Evolutionary conservation across 257 asterid species (phyloP).

Genomic region (Craterostigma plantagineum): DNA sequence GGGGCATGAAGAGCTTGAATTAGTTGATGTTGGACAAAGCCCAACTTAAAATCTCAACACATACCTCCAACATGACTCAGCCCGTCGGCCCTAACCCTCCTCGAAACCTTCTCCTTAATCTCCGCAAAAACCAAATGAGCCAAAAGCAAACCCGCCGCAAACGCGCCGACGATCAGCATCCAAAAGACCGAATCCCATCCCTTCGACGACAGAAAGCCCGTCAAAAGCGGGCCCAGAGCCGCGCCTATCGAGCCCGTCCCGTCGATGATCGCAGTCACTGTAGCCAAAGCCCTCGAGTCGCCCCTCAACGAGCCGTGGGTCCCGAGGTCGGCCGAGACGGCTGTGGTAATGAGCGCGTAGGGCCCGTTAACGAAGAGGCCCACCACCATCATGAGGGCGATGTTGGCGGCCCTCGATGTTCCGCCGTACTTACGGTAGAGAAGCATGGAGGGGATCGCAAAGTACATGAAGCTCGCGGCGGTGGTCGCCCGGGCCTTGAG

Average conservation of each 20-base stretch:
- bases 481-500: slow-evolving; percentile 68
- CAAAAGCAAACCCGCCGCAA: slow-evolving; percentile 51
- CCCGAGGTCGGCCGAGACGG: slow-evolving; percentile 80
- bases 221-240: slow-evolving; percentile 70
- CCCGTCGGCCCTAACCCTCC: slow-evolving; percentile 6
- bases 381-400: slow-evolving; percentile 52
- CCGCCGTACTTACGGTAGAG: slow-evolving; percentile 51
- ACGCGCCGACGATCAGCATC: slow-evolving; percentile 56
- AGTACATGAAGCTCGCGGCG: slow-evolving; percentile 60
- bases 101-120: slow-evolving; percentile 24
- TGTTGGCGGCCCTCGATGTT: slow-evolving; percentile 28
- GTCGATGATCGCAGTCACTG: slow-evolving; percentile 84
- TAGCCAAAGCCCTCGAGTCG: slow-evolving; percentile 74
- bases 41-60: no score
- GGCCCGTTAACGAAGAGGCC: slow-evolving; percentile 75
- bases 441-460: slow-evolving; percentile 59
- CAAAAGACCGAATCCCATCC: slow-evolving; percentile 62
- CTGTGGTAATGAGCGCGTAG: slow-evolving; percentile 81
- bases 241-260: slow-evolving; percentile 92
- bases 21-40: no score
- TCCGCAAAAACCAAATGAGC: slow-evolving; percentile 45
- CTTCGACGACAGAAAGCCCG: slow-evolving; percentile 57
- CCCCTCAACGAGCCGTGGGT: slow-evolving; percentile 58
- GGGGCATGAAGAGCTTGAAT: no score
- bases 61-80: slow-evolving; percentile 25